Percentiles rank a stretch among this genome's conserved stretches.
Conservation (phyloP, 2,329 filamentous ascomycete genomes). For the Hawksworthiomyces lignivorus region DNA sequence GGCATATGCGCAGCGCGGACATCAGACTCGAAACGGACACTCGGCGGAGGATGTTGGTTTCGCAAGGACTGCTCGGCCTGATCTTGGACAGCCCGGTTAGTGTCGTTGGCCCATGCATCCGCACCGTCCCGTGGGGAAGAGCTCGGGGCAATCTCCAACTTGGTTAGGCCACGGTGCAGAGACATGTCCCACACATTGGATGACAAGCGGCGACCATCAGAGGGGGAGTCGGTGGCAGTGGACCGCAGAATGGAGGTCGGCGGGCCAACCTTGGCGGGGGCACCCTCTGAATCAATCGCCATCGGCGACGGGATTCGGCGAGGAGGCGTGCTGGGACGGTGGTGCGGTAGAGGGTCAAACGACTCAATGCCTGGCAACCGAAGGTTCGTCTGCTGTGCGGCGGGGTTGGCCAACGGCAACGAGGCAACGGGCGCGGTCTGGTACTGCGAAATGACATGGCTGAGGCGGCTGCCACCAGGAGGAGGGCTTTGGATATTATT, state of each 20-base stretch:
- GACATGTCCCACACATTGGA: constrained; percentile 52
- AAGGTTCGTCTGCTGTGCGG: constrained; percentile 48
- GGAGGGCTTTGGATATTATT: background rate
- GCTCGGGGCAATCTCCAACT: constrained; percentile 53
- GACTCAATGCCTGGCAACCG: constrained; percentile 86
- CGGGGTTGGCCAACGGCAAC: constrained; percentile 37
- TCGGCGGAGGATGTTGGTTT: constrained; percentile 18
- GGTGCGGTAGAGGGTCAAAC: constrained; percentile 68
- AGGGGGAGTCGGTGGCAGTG: constrained; percentile 19
- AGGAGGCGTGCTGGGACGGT: constrained; percentile 53
- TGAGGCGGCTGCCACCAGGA: constrained; percentile 64
- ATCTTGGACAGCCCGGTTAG: constrained; percentile 45
- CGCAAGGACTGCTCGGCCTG: constrained; percentile 44
- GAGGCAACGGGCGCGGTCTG: constrained; percentile 31
- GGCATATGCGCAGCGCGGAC: constrained; percentile 21
- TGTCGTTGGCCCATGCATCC: constrained; percentile 49
- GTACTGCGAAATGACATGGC: constrained; percentile 61
- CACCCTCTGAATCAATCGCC: constrained; percentile 55
- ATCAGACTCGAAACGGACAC: constrained; percentile 49
- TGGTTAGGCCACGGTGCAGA: constrained; percentile 57
- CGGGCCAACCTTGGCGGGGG: constrained; percentile 21
- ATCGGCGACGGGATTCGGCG: constrained; percentile 66
- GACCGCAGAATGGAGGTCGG: constrained; percentile 24
- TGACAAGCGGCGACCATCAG: constrained; percentile 40
- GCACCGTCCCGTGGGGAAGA: constrained; percentile 45